Conservation (phyloP, 208 protist species). For the Leishmania braziliensis region DNA sequence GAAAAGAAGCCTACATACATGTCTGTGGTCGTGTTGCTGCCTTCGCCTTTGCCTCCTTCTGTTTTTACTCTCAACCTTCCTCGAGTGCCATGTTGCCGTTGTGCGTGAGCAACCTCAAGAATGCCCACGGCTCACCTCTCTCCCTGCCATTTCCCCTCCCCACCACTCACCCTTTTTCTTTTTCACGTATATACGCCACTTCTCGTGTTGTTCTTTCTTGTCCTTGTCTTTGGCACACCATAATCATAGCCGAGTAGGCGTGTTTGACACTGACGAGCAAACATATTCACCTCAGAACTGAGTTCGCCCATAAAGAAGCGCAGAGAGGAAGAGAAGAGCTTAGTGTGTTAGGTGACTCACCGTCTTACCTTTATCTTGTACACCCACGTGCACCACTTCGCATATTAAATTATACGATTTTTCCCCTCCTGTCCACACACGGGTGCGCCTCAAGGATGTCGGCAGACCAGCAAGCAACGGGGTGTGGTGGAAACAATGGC, state of each 20-base stretch:
- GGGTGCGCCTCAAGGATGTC: slow-evolving; percentile 5
- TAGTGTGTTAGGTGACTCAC: background rate
- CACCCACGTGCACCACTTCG: background rate
- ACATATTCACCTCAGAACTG: background rate
- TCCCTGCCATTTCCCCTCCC: background rate
- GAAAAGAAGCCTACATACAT: background rate
- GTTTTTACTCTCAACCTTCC: background rate
- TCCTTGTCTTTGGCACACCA: background rate
- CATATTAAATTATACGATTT: background rate
- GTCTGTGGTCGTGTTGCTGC: background rate
- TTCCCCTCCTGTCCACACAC: background rate
- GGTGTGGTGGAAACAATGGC: background rate
- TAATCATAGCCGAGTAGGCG: background rate
- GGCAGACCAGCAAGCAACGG: background rate
- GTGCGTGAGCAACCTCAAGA: background rate
- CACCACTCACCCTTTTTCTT: background rate
- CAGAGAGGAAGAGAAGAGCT: background rate
- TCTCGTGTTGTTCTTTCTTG: background rate
- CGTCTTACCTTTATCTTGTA: background rate
- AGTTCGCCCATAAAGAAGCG: background rate
- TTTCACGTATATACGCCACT: background rate
- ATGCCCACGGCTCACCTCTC: background rate
- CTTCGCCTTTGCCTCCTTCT: background rate
- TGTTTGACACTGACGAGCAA: background rate
- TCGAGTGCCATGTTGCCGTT: background rate